Conservation (phyloP, 352 stramenopile genomes). For the Globisporangium orthogonon region DNA sequence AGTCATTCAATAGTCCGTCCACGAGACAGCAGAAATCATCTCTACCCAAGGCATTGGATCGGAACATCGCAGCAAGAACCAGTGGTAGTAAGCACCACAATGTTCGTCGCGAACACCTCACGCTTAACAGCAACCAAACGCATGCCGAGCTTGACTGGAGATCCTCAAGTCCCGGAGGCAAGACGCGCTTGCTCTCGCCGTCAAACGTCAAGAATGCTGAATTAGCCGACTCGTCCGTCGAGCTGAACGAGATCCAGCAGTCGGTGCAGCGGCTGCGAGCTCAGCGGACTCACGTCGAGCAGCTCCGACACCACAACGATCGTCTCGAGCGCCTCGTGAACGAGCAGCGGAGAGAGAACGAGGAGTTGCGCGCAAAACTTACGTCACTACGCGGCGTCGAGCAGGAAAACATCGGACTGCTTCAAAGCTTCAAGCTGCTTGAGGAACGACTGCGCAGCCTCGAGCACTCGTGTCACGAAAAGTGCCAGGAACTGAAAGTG, state of each 20-base stretch:
- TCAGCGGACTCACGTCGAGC: slow-evolving; percentile 49
- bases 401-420: slow-evolving; percentile 45
- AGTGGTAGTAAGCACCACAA: not conserved
- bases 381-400: slow-evolving; percentile 31
- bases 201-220: not conserved
- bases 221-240: slow-evolving; percentile 9
- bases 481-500: slow-evolving; percentile 20
- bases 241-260: slow-evolving; percentile 43
- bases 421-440: slow-evolving; percentile 49
- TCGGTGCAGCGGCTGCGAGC: slow-evolving; percentile 41
- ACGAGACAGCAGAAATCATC: not conserved
- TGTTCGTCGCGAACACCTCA: not conserved
- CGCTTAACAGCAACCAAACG: slow-evolving; percentile 1
- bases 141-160: not conserved
- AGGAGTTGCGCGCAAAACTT: slow-evolving; percentile 34
- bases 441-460: slow-evolving; percentile 39
- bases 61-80: not conserved
- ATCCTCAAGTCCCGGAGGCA: not conserved
- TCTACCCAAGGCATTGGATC: not conserved
- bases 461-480: slow-evolving; percentile 26
- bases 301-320: slow-evolving; percentile 34
- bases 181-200: not conserved
- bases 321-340: slow-evolving; percentile 27
- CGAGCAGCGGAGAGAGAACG: slow-evolving; percentile 31
- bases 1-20: not conserved